These are phyloP conservation scores for Scenedesmus sp. DNA, from an alignment of 163 green algal genomes.

Conservation along the genomic window DNA sequence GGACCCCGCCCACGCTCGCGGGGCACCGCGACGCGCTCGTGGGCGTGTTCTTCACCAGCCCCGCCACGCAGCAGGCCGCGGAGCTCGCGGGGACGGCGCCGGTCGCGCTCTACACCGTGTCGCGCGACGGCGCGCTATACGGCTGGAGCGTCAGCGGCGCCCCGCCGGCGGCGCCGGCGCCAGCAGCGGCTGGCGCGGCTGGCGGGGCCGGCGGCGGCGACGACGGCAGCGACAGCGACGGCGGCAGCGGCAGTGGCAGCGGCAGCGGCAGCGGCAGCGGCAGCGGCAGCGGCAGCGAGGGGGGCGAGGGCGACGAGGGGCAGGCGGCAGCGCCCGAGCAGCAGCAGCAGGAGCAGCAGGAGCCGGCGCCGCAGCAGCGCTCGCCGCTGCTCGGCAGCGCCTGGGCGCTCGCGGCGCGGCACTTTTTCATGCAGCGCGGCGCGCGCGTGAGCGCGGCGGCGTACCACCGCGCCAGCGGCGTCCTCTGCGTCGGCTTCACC, in stretches of 20 bases:
- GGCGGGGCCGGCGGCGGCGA: no score
- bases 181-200: no score
- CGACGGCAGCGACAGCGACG: neutral
- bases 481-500: conserved; percentile 90
- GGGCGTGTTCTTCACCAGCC: conserved; percentile 76
- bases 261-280: conserved; percentile 21
- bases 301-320: no score
- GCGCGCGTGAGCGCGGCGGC: conserved; percentile 73
- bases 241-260: conserved; percentile 19
- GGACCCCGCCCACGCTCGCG: conserved; percentile 78
- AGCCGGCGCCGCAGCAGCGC: conserved; percentile 20
- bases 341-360: conserved; percentile 20
- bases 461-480: conserved; percentile 71
- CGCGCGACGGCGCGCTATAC: conserved; percentile 90
- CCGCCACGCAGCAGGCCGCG: conserved; percentile 49
- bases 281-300: neutral
- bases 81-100: conserved; percentile 50
- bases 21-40: conserved; percentile 84
- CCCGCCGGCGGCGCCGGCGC: neutral
- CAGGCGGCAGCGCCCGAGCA: neutral
- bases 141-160: conserved; percentile 67
- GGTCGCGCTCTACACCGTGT: conserved; percentile 78
- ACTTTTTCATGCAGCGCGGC: conserved; percentile 88
- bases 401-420: conserved; percentile 55
- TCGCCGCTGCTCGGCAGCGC: conserved; percentile 53